Base-by-base conservation (phyloP, 139 green algal species). In the Chlamydomonas sp. region DNA sequence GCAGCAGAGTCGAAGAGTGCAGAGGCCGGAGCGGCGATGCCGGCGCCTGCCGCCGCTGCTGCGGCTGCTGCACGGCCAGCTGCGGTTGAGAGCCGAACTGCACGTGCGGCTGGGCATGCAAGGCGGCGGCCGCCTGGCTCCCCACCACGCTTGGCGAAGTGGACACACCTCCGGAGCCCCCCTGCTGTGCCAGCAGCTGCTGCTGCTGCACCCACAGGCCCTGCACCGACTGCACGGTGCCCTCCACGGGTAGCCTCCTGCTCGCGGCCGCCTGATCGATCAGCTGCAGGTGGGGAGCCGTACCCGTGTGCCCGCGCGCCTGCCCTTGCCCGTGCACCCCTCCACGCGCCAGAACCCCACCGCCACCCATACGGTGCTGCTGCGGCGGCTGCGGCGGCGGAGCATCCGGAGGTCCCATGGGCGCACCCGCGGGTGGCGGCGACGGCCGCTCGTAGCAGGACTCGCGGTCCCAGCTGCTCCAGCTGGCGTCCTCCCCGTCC, bases 381-480 rank as follows among this genome's bases (percentile, higher is more conserved):
- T 18, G 78, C 20, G 16, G 67, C 68, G n/a, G 31, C 31, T 78
- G 73, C 73, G n/a, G 8, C 73, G 7, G 73, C 73, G 7, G 17
- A 2, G 31, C 31, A 6, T 60, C 31, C n/a, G 15, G 73, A n/a
- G n/a, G n/a, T n/a, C n/a, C n/a, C n/a, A n/a, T n/a, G n/a, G n/a
- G n/a, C n/a, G n/a, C n/a, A n/a, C n/a, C n/a, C n/a, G n/a, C n/a
- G n/a, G n/a, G 31, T 49, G 31, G 31, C 1, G 15, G 69, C 10
- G 49, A 6, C n/a, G 59, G 81, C 20, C 18, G 68, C 81, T 71
- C 69, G 71, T 86, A 78, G 9, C 31, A 10, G 5, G 15, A 62
- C 2, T 80, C 83, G 17, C 5, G 18, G 18, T 79, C 83, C 83
- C 83, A 87, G 83, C 83, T 87, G 83, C 72, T 66, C 31, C 62